Conservation (phyloP, 306 rosid genomes). For the Calophaca sinica region DNA sequence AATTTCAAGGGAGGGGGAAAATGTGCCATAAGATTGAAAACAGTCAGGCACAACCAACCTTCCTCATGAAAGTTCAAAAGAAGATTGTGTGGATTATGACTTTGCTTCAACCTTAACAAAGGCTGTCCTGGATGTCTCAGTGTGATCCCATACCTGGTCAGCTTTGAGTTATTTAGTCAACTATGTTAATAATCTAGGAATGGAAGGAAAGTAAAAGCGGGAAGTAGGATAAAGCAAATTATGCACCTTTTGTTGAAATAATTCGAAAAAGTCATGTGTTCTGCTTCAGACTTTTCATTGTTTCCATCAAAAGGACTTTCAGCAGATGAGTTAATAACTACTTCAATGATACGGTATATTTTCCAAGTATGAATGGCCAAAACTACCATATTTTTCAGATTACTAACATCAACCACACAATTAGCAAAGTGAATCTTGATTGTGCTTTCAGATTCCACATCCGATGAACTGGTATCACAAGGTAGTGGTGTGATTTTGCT, state of each 20-base stretch:
- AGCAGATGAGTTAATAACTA: constrained; percentile 56
- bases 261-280: constrained; percentile 53
- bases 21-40: constrained; percentile 33
- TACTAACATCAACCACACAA: constrained; percentile 49
- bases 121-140: constrained; percentile 77
- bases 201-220: constrained; percentile 13
- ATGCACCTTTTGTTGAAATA: constrained; percentile 75
- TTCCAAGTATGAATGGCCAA: constrained; percentile 90
- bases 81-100: constrained; percentile 93
- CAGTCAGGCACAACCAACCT: constrained; percentile 63
- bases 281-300: constrained; percentile 43
- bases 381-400: constrained; percentile 63
- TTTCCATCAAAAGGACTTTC: constrained; percentile 86
- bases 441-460: constrained; percentile 50
- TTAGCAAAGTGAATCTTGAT: constrained; percentile 66
- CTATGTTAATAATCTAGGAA: constrained; percentile 32
- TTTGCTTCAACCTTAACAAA: constrained; percentile 84
- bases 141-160: constrained; percentile 74
- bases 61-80: constrained; percentile 71
- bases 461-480: constrained; percentile 42
- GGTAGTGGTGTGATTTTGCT: constrained; percentile 44
- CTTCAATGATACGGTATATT: constrained; percentile 69
- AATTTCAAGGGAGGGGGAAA: background rate
- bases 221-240: constrained; percentile 31
- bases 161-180: constrained; percentile 34